Percentiles rank a stretch among this genome's conserved stretches.
Conservation (phyloP, 345 rosid genomes). For the Camelina neglecta region DNA sequence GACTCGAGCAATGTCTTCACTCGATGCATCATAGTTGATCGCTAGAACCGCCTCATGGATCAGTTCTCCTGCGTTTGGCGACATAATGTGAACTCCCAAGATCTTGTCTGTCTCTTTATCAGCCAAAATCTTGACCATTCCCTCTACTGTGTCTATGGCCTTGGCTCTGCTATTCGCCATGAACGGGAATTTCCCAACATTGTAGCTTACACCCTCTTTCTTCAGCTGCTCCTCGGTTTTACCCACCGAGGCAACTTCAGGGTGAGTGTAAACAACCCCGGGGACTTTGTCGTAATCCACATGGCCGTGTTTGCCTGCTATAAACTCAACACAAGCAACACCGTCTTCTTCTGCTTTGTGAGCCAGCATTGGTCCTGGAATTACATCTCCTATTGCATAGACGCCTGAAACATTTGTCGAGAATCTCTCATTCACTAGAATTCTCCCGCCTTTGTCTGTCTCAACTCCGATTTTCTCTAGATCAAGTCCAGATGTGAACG, state of each 20-base stretch:
- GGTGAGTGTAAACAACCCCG: constrained; percentile 96
- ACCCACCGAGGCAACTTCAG: constrained; percentile 98
- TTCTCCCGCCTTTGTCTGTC: constrained; percentile 83
- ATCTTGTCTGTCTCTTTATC: constrained; percentile 97
- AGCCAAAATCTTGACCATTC: constrained; percentile 87
- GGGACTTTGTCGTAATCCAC: constrained; percentile 98
- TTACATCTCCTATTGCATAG: constrained; percentile 94
- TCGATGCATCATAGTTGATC: constrained; percentile 79
- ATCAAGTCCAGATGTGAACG: constrained; percentile 91
- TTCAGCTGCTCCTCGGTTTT: constrained; percentile 98
- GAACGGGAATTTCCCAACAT: constrained; percentile 97
- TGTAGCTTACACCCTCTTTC: constrained; percentile 70
- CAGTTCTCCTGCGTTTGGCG: constrained; percentile 96
- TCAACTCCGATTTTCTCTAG: constrained; percentile 92
- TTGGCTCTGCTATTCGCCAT: constrained; percentile 98
- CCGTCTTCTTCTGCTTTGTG: constrained; percentile 99
- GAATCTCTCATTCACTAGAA: constrained; percentile 81
- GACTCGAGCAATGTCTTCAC: constrained; percentile 96
- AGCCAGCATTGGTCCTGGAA: constrained; percentile 99
- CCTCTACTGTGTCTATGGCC: constrained; percentile 95
- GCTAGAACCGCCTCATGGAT: constrained; percentile 97
- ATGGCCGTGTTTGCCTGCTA: constrained; percentile 96
- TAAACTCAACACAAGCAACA: constrained; percentile 95
- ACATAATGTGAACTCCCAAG: constrained; percentile 94
- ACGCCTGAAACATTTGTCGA: constrained; percentile 84